phyloP scores from a whole-genome alignment of 1,139 yeast species.

The Geotrichum carabidarum region DNA sequence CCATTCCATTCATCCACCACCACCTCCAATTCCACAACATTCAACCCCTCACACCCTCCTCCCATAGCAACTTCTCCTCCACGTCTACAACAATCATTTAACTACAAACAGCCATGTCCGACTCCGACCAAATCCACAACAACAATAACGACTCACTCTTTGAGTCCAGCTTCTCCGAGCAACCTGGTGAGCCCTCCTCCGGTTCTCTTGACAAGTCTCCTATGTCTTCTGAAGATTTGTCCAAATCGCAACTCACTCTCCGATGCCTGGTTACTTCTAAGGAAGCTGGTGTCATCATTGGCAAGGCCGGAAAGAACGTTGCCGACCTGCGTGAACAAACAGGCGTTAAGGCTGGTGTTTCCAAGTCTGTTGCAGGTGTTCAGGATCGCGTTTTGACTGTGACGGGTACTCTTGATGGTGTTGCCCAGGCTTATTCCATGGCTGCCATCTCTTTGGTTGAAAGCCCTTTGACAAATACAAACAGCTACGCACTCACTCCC shows the following conservation, averaged over 20 bases:
- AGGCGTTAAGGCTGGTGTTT: slow-evolving; percentile 82
- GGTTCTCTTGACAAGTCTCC: not conserved
- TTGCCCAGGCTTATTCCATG: slow-evolving; percentile 66
- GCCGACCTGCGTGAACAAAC: slow-evolving; percentile 73
- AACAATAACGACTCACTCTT: slow-evolving; percentile 16
- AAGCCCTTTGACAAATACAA: slow-evolving; percentile 38
- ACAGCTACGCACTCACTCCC: slow-evolving; percentile 47
- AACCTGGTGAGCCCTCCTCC: slow-evolving; percentile 7
- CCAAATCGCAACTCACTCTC: slow-evolving; percentile 28
- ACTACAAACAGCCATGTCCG: slow-evolving; percentile 9
- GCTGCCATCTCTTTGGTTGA: slow-evolving; percentile 61
- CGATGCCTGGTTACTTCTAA: slow-evolving; percentile 76
- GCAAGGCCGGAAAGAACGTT: slow-evolving; percentile 78
- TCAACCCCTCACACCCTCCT: not conserved
- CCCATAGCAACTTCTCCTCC: not conserved
- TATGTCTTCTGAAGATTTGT: slow-evolving; percentile 18
- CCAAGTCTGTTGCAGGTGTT: slow-evolving; percentile 75
- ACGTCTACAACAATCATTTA: not conserved
- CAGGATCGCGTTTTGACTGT: slow-evolving; percentile 81
- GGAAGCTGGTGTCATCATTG: slow-evolving; percentile 89
- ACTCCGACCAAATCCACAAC: slow-evolving; percentile 11
- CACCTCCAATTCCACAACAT: not conserved
- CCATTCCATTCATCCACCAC: not conserved
- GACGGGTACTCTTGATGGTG: slow-evolving; percentile 69
- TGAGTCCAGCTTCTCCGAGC: slow-evolving; percentile 19